Evolutionary conservation across 441 rosid genomes (phyloP).

Genomic region (Corymbia citriodora): DNA sequence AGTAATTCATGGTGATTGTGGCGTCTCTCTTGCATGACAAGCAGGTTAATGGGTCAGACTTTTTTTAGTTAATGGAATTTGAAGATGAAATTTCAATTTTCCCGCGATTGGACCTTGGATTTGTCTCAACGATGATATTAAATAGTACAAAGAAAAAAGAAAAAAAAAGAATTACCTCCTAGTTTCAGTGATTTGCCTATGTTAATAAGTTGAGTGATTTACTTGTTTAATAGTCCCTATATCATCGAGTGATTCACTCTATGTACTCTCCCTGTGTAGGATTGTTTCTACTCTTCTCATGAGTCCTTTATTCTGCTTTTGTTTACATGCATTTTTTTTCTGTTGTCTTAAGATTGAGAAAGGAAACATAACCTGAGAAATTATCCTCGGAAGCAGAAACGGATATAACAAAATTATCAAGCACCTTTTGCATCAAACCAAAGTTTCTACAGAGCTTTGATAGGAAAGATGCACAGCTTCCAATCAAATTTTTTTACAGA

Average conservation of each 20-base stretch:
- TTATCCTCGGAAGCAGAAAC: background rate
- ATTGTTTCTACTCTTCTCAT: too few relatives aligned
- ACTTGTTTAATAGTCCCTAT: background rate
- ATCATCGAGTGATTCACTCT: background rate
- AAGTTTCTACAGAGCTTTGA: slow-evolving; percentile 91
- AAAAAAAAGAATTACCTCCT: background rate
- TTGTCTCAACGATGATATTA: background rate
- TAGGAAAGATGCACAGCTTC: slow-evolving; percentile 75
- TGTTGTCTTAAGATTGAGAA: background rate
- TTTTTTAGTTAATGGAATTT: too few relatives aligned
- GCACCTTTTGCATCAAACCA: slow-evolving; percentile 80
- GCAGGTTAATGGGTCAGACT: background rate
- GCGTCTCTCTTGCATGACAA: background rate
- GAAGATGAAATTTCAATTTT: too few relatives aligned
- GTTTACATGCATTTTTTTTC: background rate
- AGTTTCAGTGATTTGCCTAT: background rate
- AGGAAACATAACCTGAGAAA: background rate
- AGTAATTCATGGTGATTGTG: background rate
- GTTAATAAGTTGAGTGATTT: background rate
- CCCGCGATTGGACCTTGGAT: background rate
- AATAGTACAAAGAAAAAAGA: too few relatives aligned
- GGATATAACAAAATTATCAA: background rate
- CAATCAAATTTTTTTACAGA: slow-evolving; percentile 68
- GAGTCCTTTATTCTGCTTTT: background rate
- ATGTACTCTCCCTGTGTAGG: background rate